Evolutionary conservation across 2,329 filamentous ascomycete species (phyloP), one percentile per base, ranked within the genome.

Genomic region (Sordariomycetes sp.): DNA sequence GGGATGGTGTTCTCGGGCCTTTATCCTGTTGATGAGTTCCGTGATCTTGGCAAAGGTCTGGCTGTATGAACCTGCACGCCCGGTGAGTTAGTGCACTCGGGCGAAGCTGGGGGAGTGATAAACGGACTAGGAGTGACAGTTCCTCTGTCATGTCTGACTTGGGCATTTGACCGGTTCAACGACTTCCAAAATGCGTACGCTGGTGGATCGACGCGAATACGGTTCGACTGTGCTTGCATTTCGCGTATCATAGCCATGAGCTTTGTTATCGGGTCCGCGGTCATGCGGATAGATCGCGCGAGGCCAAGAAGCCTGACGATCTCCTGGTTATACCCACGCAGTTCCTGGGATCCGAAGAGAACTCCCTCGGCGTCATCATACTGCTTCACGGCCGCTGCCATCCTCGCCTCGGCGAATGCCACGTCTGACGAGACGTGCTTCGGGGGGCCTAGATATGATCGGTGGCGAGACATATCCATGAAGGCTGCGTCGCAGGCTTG

Each of bases 61-160:
- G 50, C 74, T 72, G 59, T 76, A 77, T 62, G 70, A 68, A 22
- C 50, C 55, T 57, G 20, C 8, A 55, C 5, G 22, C 2, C 36
- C 22, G 39, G 32, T 25, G 2, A 54, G 34, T 42, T 3, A 15
- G n/a, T n/a, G 34, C 7, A 17, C 10, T 8, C 13, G 25, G 3
- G 24, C n/a, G 10, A 51, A 55, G 22, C 10, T 15, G n/a, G 24
- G 22, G 6, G 36, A 25, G 13, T 2, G 15, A 12, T 13, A 25
- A 55, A 56, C 55, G 53, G 8, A 64, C 77, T 77, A 5, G 78
- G 79, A 4, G 79, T 81, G 22, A 80, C 71, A 25, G 79, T 79
- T 20, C 80, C 80, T 59, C 79, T 71, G 62, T 84, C 80, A 61
- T 83, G 80, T 35, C 79, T 71, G 4, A 82, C 79, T 61, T 81